These are phyloP conservation scores for Pythium utonaiense DNA, from an alignment of 352 stramenopile species.

Conservation along the genomic window DNA sequence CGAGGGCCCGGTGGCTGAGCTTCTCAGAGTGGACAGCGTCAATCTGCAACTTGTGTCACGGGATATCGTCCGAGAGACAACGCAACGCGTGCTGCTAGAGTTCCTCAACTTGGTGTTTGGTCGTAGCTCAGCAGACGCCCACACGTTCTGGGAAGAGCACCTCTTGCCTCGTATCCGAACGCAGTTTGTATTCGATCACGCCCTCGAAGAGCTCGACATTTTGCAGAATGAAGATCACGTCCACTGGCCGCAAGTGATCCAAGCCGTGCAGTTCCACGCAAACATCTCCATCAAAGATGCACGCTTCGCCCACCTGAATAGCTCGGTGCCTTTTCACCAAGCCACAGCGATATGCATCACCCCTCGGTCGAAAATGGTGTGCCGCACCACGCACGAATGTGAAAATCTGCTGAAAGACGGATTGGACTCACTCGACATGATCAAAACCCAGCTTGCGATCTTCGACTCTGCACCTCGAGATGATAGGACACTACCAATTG, in stretches of 20 bases:
- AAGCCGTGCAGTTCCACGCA: slow-evolving; percentile 40
- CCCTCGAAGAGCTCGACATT: slow-evolving; percentile 20
- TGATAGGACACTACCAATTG: not conserved
- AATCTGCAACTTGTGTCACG: not conserved
- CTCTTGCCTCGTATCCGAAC: slow-evolving; percentile 39
- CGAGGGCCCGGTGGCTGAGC: too few relatives aligned
- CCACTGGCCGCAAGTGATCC: slow-evolving; percentile 52
- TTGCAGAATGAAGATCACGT: slow-evolving; percentile 26
- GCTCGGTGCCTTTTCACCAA: not conserved
- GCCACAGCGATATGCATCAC: not conserved
- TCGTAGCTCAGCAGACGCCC: slow-evolving; percentile 25
- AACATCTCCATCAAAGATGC: slow-evolving; percentile 24
- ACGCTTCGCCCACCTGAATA: slow-evolving; percentile 20
- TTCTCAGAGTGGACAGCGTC: not conserved
- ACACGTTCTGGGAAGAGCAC: slow-evolving; percentile 43
- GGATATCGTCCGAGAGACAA: slow-evolving; percentile 3
- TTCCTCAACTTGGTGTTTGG: slow-evolving; percentile 65
- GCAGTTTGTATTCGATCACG: slow-evolving; percentile 36
- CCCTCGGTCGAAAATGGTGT: not conserved
- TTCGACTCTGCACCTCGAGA: not conserved
- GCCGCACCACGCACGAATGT: slow-evolving; percentile 1
- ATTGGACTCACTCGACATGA: not conserved
- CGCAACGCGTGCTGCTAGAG: slow-evolving; percentile 26
- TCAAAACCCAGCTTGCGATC: slow-evolving; percentile 7
- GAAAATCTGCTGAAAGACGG: not conserved